phyloP scores from a whole-genome alignment of 2,329 filamentous ascomycete species.

The Pestalotiopsis sp. region DNA sequence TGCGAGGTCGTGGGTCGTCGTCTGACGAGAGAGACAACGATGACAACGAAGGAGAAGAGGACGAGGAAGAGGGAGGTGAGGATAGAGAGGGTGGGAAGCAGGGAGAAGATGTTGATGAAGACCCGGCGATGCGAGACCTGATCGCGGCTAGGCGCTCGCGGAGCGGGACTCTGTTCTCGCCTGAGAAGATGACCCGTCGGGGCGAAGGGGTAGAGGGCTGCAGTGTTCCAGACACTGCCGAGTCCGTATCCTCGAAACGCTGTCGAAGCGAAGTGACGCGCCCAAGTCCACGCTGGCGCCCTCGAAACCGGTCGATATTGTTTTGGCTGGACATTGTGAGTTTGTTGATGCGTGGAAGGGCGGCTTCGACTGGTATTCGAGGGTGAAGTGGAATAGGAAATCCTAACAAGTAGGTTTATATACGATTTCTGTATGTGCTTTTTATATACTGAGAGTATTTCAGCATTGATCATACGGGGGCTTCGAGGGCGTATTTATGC shows the following conservation, averaged over 20 bases:
- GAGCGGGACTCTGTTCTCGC: neutral
- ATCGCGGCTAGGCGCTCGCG: neutral
- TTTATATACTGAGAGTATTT: neutral
- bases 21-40: neutral
- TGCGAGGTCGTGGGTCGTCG: neutral
- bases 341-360: neutral
- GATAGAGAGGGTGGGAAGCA: neutral
- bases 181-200: neutral
- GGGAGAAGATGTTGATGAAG: neutral
- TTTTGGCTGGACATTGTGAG: neutral
- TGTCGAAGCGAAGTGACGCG: neutral
- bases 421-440: neutral
- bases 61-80: neutral
- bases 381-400: neutral
- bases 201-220: neutral
- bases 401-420: neutral
- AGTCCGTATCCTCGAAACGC: neutral
- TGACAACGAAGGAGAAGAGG: neutral
- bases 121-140: neutral
- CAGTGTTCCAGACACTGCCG: neutral
- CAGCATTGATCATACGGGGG: neutral
- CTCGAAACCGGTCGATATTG: neutral
- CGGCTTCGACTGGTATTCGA: neutral
- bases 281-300: neutral
- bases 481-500: neutral